Evolutionary conservation across 2,329 filamentous ascomycete genomes (phyloP).

Genomic region (Seiridium unicorne): DNA sequence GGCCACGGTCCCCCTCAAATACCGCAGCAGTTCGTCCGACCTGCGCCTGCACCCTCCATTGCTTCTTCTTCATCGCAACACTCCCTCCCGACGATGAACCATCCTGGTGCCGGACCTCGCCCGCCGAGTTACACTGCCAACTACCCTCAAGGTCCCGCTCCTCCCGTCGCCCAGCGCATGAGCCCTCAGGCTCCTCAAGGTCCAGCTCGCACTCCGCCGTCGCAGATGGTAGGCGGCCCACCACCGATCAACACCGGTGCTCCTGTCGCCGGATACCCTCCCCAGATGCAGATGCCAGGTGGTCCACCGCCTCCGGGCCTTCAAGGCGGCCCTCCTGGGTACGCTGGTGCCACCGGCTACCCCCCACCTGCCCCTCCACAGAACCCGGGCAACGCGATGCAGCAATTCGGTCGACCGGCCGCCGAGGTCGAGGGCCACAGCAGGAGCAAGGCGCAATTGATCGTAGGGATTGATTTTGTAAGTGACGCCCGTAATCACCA

Average conservation of each 20-base stretch:
- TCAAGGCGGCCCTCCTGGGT: constrained; percentile 44
- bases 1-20: constrained; percentile 40
- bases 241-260: constrained; percentile 67
- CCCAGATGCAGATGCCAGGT: constrained; percentile 38
- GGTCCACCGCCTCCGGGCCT: constrained; percentile 37
- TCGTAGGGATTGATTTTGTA: constrained; percentile 98
- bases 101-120: constrained; percentile 56
- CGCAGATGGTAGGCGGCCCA: constrained; percentile 62
- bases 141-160: constrained; percentile 47
- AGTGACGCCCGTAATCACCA: constrained; percentile 29
- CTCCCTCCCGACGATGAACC: constrained; percentile 61
- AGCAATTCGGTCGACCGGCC: constrained; percentile 45
- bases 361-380: constrained; percentile 41
- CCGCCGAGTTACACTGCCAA: constrained; percentile 64
- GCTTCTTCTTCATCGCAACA: constrained; percentile 45
- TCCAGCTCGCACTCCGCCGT: constrained; percentile 53
- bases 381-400: constrained; percentile 36
- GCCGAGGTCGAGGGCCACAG: constrained; percentile 84
- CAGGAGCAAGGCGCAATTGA: constrained; percentile 92
- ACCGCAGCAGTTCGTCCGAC: constrained; percentile 45
- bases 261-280: constrained; percentile 58
- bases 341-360: constrained; percentile 46
- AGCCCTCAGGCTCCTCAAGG: constrained; percentile 49
- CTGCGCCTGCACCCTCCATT: constrained; percentile 42
- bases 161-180: constrained; percentile 46